These are phyloP conservation scores for Pugionium dolabratum DNA, from an alignment of 345 rosid genomes.

Conservation along the genomic window DNA sequence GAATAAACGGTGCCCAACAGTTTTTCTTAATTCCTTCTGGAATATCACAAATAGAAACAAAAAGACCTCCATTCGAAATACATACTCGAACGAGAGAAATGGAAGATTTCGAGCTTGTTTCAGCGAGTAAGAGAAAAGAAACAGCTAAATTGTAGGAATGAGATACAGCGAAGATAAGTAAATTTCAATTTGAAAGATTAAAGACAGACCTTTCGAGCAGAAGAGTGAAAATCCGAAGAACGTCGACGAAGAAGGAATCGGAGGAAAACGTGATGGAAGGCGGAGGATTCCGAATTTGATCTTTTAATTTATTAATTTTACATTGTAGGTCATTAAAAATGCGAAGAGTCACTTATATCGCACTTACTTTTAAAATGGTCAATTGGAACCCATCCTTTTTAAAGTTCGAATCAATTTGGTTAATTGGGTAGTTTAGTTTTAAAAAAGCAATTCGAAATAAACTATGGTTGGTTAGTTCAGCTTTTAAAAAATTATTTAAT, in stretches of 20 bases:
- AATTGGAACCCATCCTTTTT: too few species aligned
- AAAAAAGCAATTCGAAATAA: too few species aligned
- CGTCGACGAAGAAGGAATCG: too few species aligned
- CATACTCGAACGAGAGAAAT: constrained; percentile 14
- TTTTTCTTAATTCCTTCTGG: neutral
- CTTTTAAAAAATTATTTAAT: too few species aligned
- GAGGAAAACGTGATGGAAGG: too few species aligned
- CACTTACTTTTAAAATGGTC: neutral
- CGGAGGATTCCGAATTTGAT: too few species aligned
- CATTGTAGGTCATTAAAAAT: too few species aligned
- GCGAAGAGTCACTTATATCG: too few species aligned
- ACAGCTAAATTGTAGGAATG: constrained; percentile 12
- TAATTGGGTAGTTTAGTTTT: too few species aligned
- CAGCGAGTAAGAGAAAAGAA: constrained; percentile 1
- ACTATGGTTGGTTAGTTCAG: too few species aligned
- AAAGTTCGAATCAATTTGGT: too few species aligned
- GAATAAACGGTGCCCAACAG: constrained; percentile 12
- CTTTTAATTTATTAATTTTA: too few species aligned
- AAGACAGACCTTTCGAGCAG: constrained; percentile 34
- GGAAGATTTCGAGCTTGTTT: constrained; percentile 24
- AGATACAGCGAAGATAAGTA: neutral
- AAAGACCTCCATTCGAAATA: neutral
- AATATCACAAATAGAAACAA: neutral
- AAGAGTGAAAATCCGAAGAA: constrained; percentile 34
- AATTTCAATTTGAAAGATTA: neutral